Evolutionary conservation across 345 rosid genomes (phyloP), one percentile per base, ranked within the genome.

Genomic region (Arabidopsis thaliana): DNA sequence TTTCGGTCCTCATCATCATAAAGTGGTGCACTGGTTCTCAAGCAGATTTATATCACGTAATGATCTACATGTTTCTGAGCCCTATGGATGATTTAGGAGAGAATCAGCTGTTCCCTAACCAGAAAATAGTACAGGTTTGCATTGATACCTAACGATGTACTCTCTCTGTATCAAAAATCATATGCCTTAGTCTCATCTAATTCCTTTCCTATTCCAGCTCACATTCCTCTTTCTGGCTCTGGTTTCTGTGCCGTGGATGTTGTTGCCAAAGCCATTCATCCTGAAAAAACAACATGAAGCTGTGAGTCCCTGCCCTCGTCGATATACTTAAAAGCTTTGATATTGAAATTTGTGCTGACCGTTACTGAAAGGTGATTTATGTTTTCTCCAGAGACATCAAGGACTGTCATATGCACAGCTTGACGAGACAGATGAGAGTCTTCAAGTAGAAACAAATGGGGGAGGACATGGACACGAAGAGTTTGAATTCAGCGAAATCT

Each of bases 31-130:
- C 96, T 75, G 98, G 97, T 75, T 95, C 99, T 38, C 84, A 92
- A 84, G 96, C 97, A 55, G 99, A 95, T 84, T 75, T 92, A 45
- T 95, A 95, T 81, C 99, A 95, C 50, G 62, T 90, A 53, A 81
- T 90, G 96, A 92, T 95, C 36, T 95, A 92, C 97, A 95, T 92
- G 99, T 92, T 95, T 81, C 80, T 95, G 69, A 90, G 97, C 81
- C 99, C 98, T 59, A 87, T 90, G 38, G 97, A 90, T 50, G 97
- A 93, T 37, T 79, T 95, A 68, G 97, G 96, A 65, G 98, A 93
- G 76, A 95, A 95, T 81, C 84, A 88, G 76, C 94, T 93, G 67
- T 95, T 95, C 58, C 86, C 96, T 22, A 70, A 85, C 67, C 98
- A 93, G 81, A 87, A 86, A 65, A 85, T 44, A 22, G 80, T 80